These are phyloP conservation scores for Amylocystis lapponica DNA, from an alignment of 768 basidiomycete species.

Conservation along the genomic window DNA sequence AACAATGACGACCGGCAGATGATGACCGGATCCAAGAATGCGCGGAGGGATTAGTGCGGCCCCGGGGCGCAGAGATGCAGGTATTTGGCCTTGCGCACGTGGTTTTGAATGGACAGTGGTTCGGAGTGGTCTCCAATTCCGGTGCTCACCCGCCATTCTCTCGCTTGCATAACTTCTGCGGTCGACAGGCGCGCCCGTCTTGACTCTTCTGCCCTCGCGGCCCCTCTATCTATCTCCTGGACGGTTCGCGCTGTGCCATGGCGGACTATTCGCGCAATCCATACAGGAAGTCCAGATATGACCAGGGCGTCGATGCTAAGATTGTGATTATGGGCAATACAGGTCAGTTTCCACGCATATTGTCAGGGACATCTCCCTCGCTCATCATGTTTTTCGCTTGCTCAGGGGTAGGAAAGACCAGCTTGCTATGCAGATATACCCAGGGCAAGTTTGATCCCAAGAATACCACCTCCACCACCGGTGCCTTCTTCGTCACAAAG, in stretches of 20 bases:
- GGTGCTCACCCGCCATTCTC: no score
- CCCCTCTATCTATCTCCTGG: constrained; percentile 23
- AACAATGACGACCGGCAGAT: no score
- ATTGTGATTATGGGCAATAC: constrained; percentile 92
- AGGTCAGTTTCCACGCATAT: constrained; percentile 32
- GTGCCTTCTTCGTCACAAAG: constrained; percentile 92
- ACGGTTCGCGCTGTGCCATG: constrained; percentile 35
- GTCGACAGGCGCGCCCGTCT: no score
- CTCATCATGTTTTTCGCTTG: constrained; percentile 3
- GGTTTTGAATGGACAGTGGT: no score
- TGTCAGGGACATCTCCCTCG: constrained; percentile 6
- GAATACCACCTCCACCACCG: constrained; percentile 86
- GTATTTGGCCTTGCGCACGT: no score
- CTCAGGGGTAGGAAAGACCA: constrained; percentile 87
- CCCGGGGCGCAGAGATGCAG: no score
- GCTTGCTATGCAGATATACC: constrained; percentile 84
- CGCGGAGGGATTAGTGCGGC: no score
- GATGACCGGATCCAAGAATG: no score
- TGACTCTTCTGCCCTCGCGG: constrained; percentile 43
- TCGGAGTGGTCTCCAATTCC: no score
- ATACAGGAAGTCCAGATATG: constrained; percentile 63
- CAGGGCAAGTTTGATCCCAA: constrained; percentile 86
- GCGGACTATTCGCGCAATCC: constrained; percentile 56
- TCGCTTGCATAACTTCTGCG: no score
- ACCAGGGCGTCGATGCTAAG: constrained; percentile 88